Evolutionary conservation across 2,329 filamentous ascomycete species (phyloP).

Genomic region (Rhinocladiella similis): DNA sequence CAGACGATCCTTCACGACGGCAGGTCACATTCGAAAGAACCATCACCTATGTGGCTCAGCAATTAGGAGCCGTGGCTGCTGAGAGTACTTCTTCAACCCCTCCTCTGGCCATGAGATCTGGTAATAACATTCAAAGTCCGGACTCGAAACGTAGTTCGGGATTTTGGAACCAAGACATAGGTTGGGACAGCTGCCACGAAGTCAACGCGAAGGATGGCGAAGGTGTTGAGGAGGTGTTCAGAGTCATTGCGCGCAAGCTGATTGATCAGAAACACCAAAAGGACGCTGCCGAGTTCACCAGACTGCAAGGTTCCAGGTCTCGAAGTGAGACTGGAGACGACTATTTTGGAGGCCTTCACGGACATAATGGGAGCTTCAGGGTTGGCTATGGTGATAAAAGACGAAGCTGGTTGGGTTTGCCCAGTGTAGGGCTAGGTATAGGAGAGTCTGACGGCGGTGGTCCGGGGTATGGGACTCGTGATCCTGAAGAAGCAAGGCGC

Average conservation of each 20-base stretch:
- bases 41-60: conserved; percentile 92
- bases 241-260: conserved; percentile 81
- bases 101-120: conserved; percentile 54
- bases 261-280: conserved; percentile 69
- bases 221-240: conserved; percentile 94
- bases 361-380: conserved; percentile 60
- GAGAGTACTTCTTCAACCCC: conserved; percentile 68
- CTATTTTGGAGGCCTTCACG: conserved; percentile 34
- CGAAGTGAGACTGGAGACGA: conserved; percentile 32
- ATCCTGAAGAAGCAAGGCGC: conserved; percentile 32
- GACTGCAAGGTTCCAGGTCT: conserved; percentile 49
- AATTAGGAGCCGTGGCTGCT: conserved; percentile 58
- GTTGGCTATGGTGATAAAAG: conserved; percentile 61
- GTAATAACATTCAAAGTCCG: conserved; percentile 34
- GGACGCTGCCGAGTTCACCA: conserved; percentile 51
- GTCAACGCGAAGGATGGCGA: conserved; percentile 92
- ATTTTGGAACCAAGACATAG: conserved; percentile 83
- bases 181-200: conserved; percentile 97
- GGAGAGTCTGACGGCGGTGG: conserved; percentile 38
- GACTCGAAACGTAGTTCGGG: conserved; percentile 49
- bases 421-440: conserved; percentile 41
- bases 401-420: conserved; percentile 66
- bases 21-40: conserved; percentile 93
- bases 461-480: conserved; percentile 33
- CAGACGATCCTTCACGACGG: conserved; percentile 73